phyloP scores from a whole-genome alignment of 2,329 filamentous ascomycete species.

The Ophiostoma ulmi region DNA sequence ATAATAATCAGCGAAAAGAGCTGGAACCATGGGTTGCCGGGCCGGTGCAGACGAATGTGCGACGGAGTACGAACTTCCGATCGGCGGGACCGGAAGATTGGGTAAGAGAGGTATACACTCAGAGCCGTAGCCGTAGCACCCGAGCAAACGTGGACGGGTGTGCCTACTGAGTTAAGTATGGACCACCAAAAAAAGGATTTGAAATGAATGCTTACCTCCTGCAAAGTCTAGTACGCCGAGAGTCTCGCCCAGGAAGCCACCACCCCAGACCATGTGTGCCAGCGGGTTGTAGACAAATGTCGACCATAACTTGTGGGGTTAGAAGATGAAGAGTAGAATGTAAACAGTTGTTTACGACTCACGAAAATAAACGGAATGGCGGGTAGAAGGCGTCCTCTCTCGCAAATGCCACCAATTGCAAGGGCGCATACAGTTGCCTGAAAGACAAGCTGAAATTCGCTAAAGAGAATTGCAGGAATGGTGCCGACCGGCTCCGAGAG shows the following conservation, averaged over 20 bases:
- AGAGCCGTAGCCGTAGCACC: constrained; percentile 89
- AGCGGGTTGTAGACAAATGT: constrained; percentile 95
- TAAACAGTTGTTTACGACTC: not conserved
- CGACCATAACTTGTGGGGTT: constrained; percentile 55
- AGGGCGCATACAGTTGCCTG: constrained; percentile 24
- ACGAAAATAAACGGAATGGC: constrained; percentile 24
- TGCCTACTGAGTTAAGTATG: constrained; percentile 40
- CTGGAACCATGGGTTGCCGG: constrained; percentile 25
- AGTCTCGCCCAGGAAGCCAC: constrained; percentile 76
- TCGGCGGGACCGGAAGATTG: constrained; percentile 86
- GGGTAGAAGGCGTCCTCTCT: constrained; percentile 19
- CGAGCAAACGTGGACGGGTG: constrained; percentile 92
- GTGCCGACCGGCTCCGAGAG: constrained; percentile 88
- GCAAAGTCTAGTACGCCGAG: constrained; percentile 94
- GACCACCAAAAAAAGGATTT: not conserved
- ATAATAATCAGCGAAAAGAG: constrained; percentile 88
- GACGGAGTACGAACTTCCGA: constrained; percentile 17
- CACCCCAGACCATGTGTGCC: constrained; percentile 90
- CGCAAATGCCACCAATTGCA: constrained; percentile 22
- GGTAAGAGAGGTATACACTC: constrained; percentile 76
- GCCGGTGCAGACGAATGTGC: constrained; percentile 22
- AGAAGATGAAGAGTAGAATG: not conserved
- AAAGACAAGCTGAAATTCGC: constrained; percentile 59
- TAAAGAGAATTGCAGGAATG: constrained; percentile 88
- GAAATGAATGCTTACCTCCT: constrained; percentile 42